Conservation (phyloP, 208 protist species). For the Trichomonas vaginalis region DNA sequence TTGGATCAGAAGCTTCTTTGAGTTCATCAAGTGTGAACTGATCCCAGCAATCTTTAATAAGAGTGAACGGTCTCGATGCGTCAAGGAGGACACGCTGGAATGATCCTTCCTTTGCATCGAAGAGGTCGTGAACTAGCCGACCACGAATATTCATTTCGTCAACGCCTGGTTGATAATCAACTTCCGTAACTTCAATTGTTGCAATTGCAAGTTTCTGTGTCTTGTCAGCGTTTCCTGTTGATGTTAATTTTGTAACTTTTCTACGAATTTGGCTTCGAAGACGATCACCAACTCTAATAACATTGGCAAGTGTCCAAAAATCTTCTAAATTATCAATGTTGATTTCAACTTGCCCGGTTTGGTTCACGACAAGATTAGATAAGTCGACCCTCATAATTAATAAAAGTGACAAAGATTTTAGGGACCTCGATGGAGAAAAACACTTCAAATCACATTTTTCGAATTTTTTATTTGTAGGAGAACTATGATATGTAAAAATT, state of each 20-base stretch:
- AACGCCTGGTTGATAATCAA: slow-evolving; percentile 11
- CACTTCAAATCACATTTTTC: too few species aligned
- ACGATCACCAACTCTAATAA: neutral
- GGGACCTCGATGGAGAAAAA: too few species aligned
- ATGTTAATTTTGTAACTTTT: neutral
- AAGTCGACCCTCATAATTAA: neutral
- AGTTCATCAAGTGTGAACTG: neutral
- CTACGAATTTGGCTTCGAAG: neutral
- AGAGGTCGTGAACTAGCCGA: neutral
- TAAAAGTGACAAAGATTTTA: neutral
- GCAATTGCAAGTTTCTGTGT: neutral
- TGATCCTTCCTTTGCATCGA: neutral
- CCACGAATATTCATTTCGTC: slow-evolving; percentile 2
- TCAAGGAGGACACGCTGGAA: neutral
- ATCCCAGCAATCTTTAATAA: neutral
- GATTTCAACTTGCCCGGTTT: neutral
- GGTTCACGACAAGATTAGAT: neutral
- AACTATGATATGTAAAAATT: too few species aligned
- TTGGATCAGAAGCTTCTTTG: neutral
- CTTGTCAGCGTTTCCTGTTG: neutral
- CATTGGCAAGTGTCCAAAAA: neutral
- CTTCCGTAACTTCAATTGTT: neutral
- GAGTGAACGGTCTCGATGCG: neutral
- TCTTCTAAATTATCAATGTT: neutral
- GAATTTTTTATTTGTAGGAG: too few species aligned